A percentile compares a stretch with the other conserved stretches of the same genome.
Evolutionary conservation across 1,139 yeast genomes (phyloP).

Genomic region (Scheffersomyces insectosa): DNA sequence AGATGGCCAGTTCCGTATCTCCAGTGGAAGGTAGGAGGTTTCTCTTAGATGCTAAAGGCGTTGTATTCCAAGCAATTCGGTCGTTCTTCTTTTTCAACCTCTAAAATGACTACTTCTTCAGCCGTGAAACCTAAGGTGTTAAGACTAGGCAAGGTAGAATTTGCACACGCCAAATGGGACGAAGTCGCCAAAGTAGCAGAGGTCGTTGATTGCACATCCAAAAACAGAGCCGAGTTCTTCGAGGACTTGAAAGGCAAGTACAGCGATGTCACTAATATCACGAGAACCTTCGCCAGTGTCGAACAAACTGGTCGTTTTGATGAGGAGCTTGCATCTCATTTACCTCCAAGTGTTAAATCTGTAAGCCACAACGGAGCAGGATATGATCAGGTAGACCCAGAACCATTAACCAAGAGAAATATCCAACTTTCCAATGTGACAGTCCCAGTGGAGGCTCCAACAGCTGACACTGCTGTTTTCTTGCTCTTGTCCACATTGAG

Average conservation of each 20-base stretch:
- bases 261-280: slow-evolving; percentile 46
- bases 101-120: slow-evolving; percentile 11
- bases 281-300: slow-evolving; percentile 52
- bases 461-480: slow-evolving; percentile 79
- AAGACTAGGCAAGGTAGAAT: slow-evolving; percentile 54
- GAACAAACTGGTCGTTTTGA: slow-evolving; percentile 72
- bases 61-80: no score
- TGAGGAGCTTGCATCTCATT: slow-evolving; percentile 57
- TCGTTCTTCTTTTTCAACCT: not conserved
- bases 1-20: no score
- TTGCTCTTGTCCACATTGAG: slow-evolving; percentile 67
- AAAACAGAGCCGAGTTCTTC: slow-evolving; percentile 50
- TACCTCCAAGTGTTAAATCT: slow-evolving; percentile 64
- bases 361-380: slow-evolving; percentile 92
- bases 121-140: slow-evolving; percentile 52
- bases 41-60: no score
- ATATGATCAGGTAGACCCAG: slow-evolving; percentile 77
- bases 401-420: slow-evolving; percentile 45
- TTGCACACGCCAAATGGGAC: slow-evolving; percentile 60
- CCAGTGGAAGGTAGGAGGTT: no score
- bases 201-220: slow-evolving; percentile 48
- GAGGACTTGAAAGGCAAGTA: slow-evolving; percentile 50
- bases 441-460: slow-evolving; percentile 70
- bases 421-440: slow-evolving; percentile 78
- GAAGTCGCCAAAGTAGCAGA: slow-evolving; percentile 48